These are phyloP conservation scores for Cyamopsis tetragonoloba DNA, from an alignment of 306 rosid species.

Conservation along the genomic window DNA sequence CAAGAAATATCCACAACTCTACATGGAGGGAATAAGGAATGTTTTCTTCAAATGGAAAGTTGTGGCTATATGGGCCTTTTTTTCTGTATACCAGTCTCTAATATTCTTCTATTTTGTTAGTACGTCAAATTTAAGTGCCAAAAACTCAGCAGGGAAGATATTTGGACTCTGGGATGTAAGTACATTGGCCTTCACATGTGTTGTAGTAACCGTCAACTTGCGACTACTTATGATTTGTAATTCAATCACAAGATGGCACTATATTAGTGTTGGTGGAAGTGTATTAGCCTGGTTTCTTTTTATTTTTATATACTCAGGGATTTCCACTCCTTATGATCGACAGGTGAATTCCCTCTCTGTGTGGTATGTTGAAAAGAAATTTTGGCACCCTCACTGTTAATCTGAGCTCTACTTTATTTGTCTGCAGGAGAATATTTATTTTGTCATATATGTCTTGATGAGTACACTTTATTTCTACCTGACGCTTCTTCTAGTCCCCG, in stretches of 20 bases:
- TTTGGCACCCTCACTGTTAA: conserved; percentile 1
- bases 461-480: conserved; percentile 80
- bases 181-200: conserved; percentile 94
- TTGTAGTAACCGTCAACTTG: conserved; percentile 81
- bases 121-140: conserved; percentile 47
- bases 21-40: conserved; percentile 81
- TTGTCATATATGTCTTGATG: conserved; percentile 83
- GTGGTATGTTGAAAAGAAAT: conserved; percentile 1
- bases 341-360: conserved; percentile 47
- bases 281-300: conserved; percentile 84
- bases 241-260: conserved; percentile 91
- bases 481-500: conserved; percentile 70
- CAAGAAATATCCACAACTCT: conserved; percentile 90
- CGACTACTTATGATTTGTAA: conserved; percentile 84
- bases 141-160: conserved; percentile 62
- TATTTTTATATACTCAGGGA: conserved; percentile 66
- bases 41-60: conserved; percentile 89
- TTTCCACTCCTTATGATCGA: conserved; percentile 58
- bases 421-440: conserved; percentile 84
- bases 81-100: conserved; percentile 84
- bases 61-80: conserved; percentile 85
- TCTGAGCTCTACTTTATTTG: conserved; percentile 12
- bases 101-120: conserved; percentile 66
- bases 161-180: conserved; percentile 95
- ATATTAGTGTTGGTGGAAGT: conserved; percentile 91